These are phyloP conservation scores for Diplodia sapinea DNA, from an alignment of 2,329 filamentous ascomycete species.

Conservation along the genomic window DNA sequence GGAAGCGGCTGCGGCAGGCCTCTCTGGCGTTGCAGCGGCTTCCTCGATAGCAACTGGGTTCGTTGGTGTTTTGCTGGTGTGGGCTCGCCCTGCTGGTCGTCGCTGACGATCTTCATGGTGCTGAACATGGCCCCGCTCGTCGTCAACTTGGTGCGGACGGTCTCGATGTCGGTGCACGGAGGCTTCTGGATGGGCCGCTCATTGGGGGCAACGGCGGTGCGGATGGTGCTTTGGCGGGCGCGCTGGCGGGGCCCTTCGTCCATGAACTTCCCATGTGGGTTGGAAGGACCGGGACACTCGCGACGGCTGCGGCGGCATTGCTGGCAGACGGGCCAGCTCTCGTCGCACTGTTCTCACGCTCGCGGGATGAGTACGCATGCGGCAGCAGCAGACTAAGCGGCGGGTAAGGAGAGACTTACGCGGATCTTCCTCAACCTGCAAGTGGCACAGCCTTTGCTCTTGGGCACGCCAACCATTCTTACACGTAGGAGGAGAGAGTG, in stretches of 20 bases:
- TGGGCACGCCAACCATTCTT: conserved; percentile 30
- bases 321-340: conserved; percentile 44
- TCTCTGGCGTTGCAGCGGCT: background rate
- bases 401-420: conserved; percentile 21
- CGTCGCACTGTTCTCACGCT: conserved; percentile 39
- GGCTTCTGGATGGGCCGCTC: background rate
- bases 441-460: conserved; percentile 29
- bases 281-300: conserved; percentile 41
- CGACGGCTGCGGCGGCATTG: conserved; percentile 46
- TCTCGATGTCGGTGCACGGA: conserved; percentile 28
- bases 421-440: conserved; percentile 28
- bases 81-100: conserved; percentile 4
- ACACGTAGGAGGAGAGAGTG: background rate
- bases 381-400: conserved; percentile 16
- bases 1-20: conserved; percentile 1
- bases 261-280: conserved; percentile 27
- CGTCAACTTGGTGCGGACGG: conserved; percentile 10
- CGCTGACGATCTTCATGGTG: conserved; percentile 24
- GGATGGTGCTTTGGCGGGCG: background rate
- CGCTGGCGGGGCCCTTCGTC: conserved; percentile 28
- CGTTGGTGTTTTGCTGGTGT: background rate
- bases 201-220: background rate
- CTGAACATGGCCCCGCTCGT: conserved; percentile 20
- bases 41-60: background rate
- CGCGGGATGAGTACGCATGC: conserved; percentile 28